A percentile compares a stretch with the other conserved stretches of the same genome.
phyloP scores from a whole-genome alignment of 2,329 filamentous ascomycete species.

The Colletotrichum godetiae region DNA sequence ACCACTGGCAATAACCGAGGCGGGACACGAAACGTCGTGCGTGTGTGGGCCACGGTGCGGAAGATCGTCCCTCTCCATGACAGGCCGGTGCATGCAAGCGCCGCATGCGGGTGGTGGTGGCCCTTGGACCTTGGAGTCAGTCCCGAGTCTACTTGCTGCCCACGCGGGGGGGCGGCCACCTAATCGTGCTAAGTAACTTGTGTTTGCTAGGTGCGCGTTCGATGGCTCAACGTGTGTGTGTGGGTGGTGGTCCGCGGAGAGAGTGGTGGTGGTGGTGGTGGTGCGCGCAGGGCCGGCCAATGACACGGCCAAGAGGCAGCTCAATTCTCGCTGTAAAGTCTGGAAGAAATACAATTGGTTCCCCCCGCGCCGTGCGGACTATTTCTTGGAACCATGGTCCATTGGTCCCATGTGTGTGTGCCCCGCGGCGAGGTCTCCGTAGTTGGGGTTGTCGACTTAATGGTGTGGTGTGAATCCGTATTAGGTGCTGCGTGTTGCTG shows the following conservation, averaged over 20 bases:
- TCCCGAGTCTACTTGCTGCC: neutral
- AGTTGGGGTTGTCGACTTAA: neutral
- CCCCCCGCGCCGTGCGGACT: neutral
- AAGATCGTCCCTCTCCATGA: constrained; percentile 33
- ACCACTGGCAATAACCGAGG: constrained; percentile 9
- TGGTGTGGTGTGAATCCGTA: neutral
- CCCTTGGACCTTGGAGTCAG: neutral
- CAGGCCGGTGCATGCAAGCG: constrained; percentile 32
- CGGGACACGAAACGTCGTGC: constrained; percentile 34
- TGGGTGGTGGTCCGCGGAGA: neutral
- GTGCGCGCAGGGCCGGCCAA: constrained; percentile 19
- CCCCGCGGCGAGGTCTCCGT: no score
- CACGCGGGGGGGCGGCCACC: neutral
- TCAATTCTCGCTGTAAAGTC: constrained; percentile 36
- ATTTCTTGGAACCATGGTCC: neutral
- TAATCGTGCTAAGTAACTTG: no score
- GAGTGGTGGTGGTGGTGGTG: neutral
- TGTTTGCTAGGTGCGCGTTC: no score
- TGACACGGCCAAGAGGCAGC: neutral
- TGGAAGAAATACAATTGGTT: constrained; percentile 2
- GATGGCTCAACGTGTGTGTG: neutral
- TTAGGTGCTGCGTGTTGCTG: no score
- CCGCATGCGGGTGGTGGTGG: constrained; percentile 20
- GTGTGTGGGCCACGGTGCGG: constrained; percentile 28
- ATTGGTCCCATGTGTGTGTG: neutral